Base-by-base conservation (phyloP, 768 basidiomycete genomes). In the Pluteus cervinus region DNA sequence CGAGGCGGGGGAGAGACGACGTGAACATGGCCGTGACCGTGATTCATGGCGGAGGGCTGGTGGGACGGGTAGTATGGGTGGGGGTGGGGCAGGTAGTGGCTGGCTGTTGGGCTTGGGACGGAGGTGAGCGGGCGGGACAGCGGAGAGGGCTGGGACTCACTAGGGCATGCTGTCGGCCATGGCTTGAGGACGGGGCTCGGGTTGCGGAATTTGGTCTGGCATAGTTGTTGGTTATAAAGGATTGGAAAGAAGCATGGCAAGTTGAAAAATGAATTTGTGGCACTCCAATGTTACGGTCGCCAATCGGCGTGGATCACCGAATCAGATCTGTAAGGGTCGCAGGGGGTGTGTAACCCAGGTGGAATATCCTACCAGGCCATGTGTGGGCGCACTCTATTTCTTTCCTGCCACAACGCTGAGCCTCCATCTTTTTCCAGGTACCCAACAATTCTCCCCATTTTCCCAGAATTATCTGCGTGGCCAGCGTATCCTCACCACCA, bases 301-400 rank as follows among this genome's bases (percentile, higher is more conserved):
- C 53, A 66, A 67, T 64, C 63, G 63, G 69, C 57, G 58, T 64
- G 56, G 66, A 75, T 72, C 73, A 71, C 69, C 68, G 65, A 71
- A 73, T 73, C 71, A 78, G 74, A 79, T 78, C 76, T n/a, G n/a
- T 79, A 76, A 78, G 76, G 76, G 76, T 79, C 76, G 68, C 58
- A 45, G 48, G 39, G 52, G 66, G 68, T 74, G 73, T 65, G 62
- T 65, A 62, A 55, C 40, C 47, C 43, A 46, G 51, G 53, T 52
- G 58, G n/a, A 58, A 64, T 57, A 61, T 61, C 62, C 65, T 65
- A 65, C 64, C 64, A 65, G 58, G 53, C 53, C 58, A 59, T 58
- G 59, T 61, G 64, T 62, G 59, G 63, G 58, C 61, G 52, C 63
- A 65, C 66, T 62, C 61, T 68, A 66, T 60, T 54, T 58, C 50